Base-by-base conservation (phyloP, 169 alveolate genomes). In the Eimeria zaria region DNA sequence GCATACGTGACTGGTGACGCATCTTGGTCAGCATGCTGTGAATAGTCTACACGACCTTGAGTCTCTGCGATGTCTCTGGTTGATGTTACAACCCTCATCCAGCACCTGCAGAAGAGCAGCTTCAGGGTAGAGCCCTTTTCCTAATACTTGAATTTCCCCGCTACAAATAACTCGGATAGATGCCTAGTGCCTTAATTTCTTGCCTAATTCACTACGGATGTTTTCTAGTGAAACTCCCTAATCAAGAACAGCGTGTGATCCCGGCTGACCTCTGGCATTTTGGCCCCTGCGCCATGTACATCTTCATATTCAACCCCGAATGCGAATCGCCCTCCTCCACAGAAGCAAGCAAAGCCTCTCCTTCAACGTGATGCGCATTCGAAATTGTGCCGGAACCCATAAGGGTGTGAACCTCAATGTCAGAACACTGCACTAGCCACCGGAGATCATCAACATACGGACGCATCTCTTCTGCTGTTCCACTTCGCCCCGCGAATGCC, bases 351-450 rank as follows among this genome's bases (percentile, higher is more conserved):
- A 53, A n/a, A 16, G 44, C 36, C 33, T 83, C 60, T 3, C 41
- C 44, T 33, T 41, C 80, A 36, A 48, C 58, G 9, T 48, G 60
- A 30, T 87, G 48, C n/a, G 9, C 7, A 8, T 36, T 41, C 14
- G 33, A 76, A 12, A 14, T 14, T 20, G 22, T 83, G 18, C 1
- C 64, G n/a, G 93, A 46, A 44, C 18, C 53, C 81, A 24, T 44
- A 41, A n/a, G 64, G 36, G 16, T 27, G 18, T 51, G 55, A 22
- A 92, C 27, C 14, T 60, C 96, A 16, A 80, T 74, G n/a, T 80
- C 87, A 7, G 96, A 92, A 78, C 89, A 76, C 85, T 92, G 96
- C 27, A 92, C 60, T 22, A 92, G 81, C 96, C 96, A 92, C n/a
- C 96, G 90, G 58, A 92, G 91, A 46, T 92, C 96, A 67, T 92